These are phyloP conservation scores for Asterophora parasitica DNA, from an alignment of 768 basidiomycete genomes.

Conservation along the genomic window DNA sequence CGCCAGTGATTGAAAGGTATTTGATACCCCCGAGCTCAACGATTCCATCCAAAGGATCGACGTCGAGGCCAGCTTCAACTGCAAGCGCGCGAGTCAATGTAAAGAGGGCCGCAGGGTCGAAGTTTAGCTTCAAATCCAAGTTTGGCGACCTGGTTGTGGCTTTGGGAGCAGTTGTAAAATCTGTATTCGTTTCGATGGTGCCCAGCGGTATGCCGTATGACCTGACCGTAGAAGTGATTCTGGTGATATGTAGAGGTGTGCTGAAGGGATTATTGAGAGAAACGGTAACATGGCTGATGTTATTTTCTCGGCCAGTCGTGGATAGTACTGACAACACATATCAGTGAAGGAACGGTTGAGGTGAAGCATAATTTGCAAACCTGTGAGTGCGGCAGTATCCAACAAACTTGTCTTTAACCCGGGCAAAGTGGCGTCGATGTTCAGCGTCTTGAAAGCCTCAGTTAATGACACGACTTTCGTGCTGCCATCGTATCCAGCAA, in stretches of 20 bases:
- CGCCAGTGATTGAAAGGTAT: conserved; percentile 43
- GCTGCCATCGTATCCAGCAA: conserved; percentile 55
- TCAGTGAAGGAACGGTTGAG: conserved; percentile 3
- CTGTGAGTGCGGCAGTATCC: conserved; percentile 48
- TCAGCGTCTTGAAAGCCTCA: conserved; percentile 57
- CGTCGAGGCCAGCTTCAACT: conserved; percentile 55
- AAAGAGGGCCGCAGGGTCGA: conserved; percentile 64
- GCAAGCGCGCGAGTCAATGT: conserved; percentile 66
- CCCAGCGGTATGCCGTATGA: conserved; percentile 61
- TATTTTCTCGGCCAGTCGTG: conserved; percentile 57
- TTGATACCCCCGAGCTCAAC: conserved; percentile 62
- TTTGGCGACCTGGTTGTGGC: conserved; percentile 51
- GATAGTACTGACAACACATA: conserved; percentile 42
- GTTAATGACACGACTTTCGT: conserved; percentile 54
- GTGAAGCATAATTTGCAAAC: conserved; percentile 37
- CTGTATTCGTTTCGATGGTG: conserved; percentile 46
- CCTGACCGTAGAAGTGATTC: conserved; percentile 55
- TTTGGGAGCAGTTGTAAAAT: conserved; percentile 51
- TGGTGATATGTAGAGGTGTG: conserved; percentile 50
- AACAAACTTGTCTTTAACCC: conserved; percentile 56
- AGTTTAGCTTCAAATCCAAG: conserved; percentile 60
- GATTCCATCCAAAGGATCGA: conserved; percentile 60
- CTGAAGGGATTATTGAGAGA: conserved; percentile 66
- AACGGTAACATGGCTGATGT: conserved; percentile 63
- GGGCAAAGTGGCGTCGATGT: conserved; percentile 53